phyloP scores from a whole-genome alignment of 2,329 filamentous ascomycete species.

The Penicillium sp. region DNA sequence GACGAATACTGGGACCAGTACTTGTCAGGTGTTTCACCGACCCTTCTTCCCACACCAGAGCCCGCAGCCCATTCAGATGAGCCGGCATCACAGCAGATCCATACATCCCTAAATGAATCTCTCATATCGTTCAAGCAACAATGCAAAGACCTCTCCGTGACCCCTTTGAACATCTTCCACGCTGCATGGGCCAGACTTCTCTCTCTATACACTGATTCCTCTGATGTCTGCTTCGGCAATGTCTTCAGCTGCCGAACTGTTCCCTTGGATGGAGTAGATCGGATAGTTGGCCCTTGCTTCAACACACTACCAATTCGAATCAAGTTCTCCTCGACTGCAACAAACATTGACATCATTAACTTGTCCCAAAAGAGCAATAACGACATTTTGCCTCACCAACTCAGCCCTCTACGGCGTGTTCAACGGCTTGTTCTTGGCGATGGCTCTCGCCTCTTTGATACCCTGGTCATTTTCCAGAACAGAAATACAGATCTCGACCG shows the following conservation, averaged over 20 bases:
- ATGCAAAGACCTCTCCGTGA: slow-evolving; percentile 55
- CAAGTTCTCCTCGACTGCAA: slow-evolving; percentile 47
- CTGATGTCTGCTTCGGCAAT: slow-evolving; percentile 82
- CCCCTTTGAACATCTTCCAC: slow-evolving; percentile 67
- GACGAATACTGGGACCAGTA: slow-evolving; percentile 65
- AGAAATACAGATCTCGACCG: slow-evolving; percentile 45
- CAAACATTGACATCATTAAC: slow-evolving; percentile 58
- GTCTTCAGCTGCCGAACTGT: slow-evolving; percentile 75
- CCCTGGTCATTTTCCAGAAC: slow-evolving; percentile 74
- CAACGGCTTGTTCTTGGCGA: slow-evolving; percentile 53
- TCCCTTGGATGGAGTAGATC: slow-evolving; percentile 62
- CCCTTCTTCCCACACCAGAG: slow-evolving; percentile 25
- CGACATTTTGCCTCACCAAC: slow-evolving; percentile 64
- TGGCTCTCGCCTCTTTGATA: slow-evolving; percentile 68
- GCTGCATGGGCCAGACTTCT: slow-evolving; percentile 69
- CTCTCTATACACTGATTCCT: slow-evolving; percentile 51
- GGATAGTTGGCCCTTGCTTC: slow-evolving; percentile 84
- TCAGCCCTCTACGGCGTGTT: slow-evolving; percentile 70
- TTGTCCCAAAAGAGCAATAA: slow-evolving; percentile 61
- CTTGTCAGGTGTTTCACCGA: slow-evolving; percentile 53
- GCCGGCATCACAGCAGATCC: slow-evolving; percentile 15
- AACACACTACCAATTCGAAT: slow-evolving; percentile 77
- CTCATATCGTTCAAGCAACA: slow-evolving; percentile 49
- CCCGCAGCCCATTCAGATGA: not conserved
- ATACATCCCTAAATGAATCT: slow-evolving; percentile 31